These are phyloP conservation scores for Xylariaceae sp. DNA, from an alignment of 2,329 filamentous ascomycete species.

Conservation along the genomic window DNA sequence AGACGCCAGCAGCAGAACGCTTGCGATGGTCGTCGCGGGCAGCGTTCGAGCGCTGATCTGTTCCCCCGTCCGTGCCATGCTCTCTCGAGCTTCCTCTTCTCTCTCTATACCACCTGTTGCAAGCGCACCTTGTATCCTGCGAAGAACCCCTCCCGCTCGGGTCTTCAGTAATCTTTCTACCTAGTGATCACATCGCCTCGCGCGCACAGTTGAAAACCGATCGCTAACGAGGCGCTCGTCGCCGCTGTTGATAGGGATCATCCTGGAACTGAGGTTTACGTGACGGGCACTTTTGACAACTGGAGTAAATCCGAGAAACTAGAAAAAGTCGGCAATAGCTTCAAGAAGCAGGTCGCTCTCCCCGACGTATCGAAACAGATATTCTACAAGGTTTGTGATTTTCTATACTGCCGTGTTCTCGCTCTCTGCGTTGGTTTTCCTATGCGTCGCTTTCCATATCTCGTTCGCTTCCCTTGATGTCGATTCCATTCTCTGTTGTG, in stretches of 20 bases:
- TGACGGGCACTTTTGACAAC: slow-evolving; percentile 92
- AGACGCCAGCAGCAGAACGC: background rate
- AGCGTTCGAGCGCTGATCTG: background rate
- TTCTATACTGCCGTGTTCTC: slow-evolving; percentile 10
- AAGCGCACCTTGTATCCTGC: background rate
- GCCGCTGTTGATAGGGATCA: slow-evolving; percentile 60
- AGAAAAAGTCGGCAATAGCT: slow-evolving; percentile 65
- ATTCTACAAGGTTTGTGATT: slow-evolving; percentile 78
- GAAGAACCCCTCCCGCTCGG: background rate
- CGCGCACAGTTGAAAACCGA: slow-evolving; percentile 1
- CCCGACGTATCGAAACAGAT: slow-evolving; percentile 65
- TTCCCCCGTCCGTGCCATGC: background rate
- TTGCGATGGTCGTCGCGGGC: background rate
- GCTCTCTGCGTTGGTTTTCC: background rate
- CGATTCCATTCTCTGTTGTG: background rate
- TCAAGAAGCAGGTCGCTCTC: slow-evolving; percentile 76
- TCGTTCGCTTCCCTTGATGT: background rate
- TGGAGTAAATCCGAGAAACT: slow-evolving; percentile 86
- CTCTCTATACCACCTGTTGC: background rate
- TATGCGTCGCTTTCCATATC: slow-evolving; percentile 10
- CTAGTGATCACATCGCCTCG: background rate
- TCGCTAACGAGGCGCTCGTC: slow-evolving; percentile 10
- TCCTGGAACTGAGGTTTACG: slow-evolving; percentile 78
- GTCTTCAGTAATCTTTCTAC: slow-evolving; percentile 2
- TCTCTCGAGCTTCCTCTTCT: background rate